Evolutionary conservation across 441 rosid genomes (phyloP), one percentile per base, ranked within the genome.

Genomic region (Euphorbia celastroides): DNA sequence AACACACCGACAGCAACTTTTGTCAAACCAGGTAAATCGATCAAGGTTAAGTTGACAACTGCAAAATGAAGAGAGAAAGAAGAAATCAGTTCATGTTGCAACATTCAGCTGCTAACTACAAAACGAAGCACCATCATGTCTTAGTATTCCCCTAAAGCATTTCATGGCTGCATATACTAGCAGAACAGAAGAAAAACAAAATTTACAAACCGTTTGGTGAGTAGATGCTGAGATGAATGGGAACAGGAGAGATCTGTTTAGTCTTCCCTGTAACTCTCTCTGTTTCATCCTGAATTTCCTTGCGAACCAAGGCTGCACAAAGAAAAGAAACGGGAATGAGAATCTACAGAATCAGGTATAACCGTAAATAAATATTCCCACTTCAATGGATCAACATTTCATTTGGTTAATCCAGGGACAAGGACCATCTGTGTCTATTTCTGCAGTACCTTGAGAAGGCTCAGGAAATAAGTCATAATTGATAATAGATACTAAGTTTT

Each of bases 1-100:
- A 36, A 63, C 83, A 60, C 86, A 91, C 96, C 97, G 25, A 91
- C 74, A 25, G 97, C 97, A 52, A 91, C 92, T 77, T 91, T 91
- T 38, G 97, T 91, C 67, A 91, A 79, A 57, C 97, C 97, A 27
- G 97, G 97, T 66, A 91, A 78, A 86, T 91, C 97, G 60, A 88
- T 70, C 64, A 91, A 82, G 66, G 97, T 91, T 72, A 91, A 83
- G 82, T 88, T 87, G 79, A 91, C 98, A 80, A 93, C 98, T 93
- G 91, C 68, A 61, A 74, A 31, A 19, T 5, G 30, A 64, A 68
- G 65, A 54, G 63, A 75, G 44, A 27, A 62, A 41, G 48, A 51
- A 51, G 42, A 5, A 19, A 57, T 58, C 62, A 38, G 76, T 55
- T 56, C 56, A 36, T n/a, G n/a, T n/a, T n/a, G n/a, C n/a, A n/a